These are phyloP conservation scores for Heterobasidion annosum DNA, from an alignment of 1,284 basidiomycete genomes.

Conservation along the genomic window DNA sequence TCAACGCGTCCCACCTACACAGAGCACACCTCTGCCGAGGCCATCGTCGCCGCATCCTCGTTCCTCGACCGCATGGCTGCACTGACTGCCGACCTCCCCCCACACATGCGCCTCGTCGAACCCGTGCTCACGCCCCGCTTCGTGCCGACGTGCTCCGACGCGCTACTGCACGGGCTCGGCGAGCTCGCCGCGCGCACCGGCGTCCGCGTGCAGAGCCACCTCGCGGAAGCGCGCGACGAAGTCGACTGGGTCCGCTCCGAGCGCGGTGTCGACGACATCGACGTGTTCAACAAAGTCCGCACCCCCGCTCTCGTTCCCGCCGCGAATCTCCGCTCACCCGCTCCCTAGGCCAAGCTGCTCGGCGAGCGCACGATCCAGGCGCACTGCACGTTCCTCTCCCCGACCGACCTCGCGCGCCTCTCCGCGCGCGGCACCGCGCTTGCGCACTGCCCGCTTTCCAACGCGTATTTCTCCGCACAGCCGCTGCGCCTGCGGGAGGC, in stretches of 20 bases:
- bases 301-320: background rate
- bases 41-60: constrained; percentile 39
- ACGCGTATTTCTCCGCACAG: constrained; percentile 73
- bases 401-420: constrained; percentile 43
- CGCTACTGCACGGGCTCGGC: constrained; percentile 52
- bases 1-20: constrained; percentile 65
- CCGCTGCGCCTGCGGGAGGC: constrained; percentile 73
- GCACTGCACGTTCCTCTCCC: constrained; percentile 72
- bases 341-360: constrained; percentile 44
- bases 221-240: constrained; percentile 69
- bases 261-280: constrained; percentile 58
- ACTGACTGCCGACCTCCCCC: constrained; percentile 29
- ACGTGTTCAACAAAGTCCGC: constrained; percentile 60
- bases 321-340: background rate
- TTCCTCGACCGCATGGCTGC: constrained; percentile 48
- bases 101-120: constrained; percentile 47
- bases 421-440: constrained; percentile 46
- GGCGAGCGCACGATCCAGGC: constrained; percentile 66
- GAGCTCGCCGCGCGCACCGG: constrained; percentile 32
- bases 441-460: constrained; percentile 81
- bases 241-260: constrained; percentile 59
- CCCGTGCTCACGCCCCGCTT: constrained; percentile 82
- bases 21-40: constrained; percentile 43
- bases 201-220: constrained; percentile 62
- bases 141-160: constrained; percentile 71